Conservation (phyloP, 495 filamentous ascomycete species). For the Xanthoparmelia taractica region DNA sequence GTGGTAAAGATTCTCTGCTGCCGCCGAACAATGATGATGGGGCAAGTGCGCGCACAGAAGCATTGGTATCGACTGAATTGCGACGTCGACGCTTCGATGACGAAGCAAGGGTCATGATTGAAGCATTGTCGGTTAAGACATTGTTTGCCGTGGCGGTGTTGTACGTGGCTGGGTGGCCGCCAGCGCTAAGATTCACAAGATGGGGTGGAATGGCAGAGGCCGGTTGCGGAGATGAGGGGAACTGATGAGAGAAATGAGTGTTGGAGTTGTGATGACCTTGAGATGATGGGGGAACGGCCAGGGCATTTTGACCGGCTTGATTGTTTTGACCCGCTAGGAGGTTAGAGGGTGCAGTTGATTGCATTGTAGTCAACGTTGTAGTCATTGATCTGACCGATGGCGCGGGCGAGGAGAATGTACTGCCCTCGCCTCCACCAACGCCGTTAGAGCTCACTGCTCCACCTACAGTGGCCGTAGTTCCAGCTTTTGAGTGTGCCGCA, state of each 20-base stretch:
- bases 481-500: constrained; percentile 69
- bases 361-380: constrained; percentile 92
- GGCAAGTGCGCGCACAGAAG: constrained; percentile 84
- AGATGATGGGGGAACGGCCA: constrained; percentile 37
- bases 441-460: constrained; percentile 57
- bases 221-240: constrained; percentile 54
- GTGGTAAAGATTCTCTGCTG: constrained; percentile 74
- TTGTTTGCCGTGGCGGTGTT: constrained; percentile 84
- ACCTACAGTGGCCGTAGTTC: constrained; percentile 59
- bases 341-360: constrained; percentile 69
- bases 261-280: constrained; percentile 17
- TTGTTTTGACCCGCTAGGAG: constrained; percentile 41
- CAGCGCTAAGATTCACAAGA: constrained; percentile 44
- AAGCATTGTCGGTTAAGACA: constrained; percentile 87
- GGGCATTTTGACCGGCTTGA: constrained; percentile 28
- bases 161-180: constrained; percentile 73
- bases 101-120: constrained; percentile 90
- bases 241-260: constrained; percentile 84
- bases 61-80: constrained; percentile 90
- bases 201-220: constrained; percentile 76
- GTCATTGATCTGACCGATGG: constrained; percentile 87
- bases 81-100: constrained; percentile 85
- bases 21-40: constrained; percentile 90
- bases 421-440: constrained; percentile 55
- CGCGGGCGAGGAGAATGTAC: constrained; percentile 89